These are phyloP conservation scores for Halenospora varia DNA, from an alignment of 495 filamentous ascomycete species.

Conservation along the genomic window DNA sequence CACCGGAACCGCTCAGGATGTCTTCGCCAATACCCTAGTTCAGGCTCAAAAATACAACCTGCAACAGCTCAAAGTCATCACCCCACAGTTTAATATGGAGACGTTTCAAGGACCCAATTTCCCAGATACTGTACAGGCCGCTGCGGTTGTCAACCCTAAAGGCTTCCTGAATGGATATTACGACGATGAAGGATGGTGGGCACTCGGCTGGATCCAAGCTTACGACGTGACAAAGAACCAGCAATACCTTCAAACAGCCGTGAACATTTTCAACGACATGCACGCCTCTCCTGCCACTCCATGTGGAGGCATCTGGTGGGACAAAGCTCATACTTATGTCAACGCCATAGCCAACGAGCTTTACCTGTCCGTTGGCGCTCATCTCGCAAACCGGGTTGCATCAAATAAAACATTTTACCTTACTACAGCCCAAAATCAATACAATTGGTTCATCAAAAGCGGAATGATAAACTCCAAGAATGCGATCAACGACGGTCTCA, in stretches of 20 bases:
- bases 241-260: slow-evolving; percentile 51
- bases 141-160: slow-evolving; percentile 6
- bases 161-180: slow-evolving; percentile 62
- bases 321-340: slow-evolving; percentile 53
- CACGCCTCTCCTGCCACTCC: slow-evolving; percentile 44
- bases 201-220: slow-evolving; percentile 59
- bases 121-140: neutral
- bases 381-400: slow-evolving; percentile 63
- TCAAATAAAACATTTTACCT: slow-evolving; percentile 46
- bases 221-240: slow-evolving; percentile 56
- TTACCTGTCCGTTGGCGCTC: slow-evolving; percentile 63
- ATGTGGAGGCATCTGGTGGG: slow-evolving; percentile 69
- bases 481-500: slow-evolving; percentile 69
- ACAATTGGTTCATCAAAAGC: slow-evolving; percentile 64
- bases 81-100: slow-evolving; percentile 10
- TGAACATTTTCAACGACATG: slow-evolving; percentile 59
- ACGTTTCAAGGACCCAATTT: neutral
- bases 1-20: neutral
- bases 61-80: slow-evolving; percentile 19
- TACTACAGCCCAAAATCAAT: slow-evolving; percentile 51
- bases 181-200: slow-evolving; percentile 75
- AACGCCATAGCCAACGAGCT: slow-evolving; percentile 77
- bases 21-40: slow-evolving; percentile 33
- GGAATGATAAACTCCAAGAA: slow-evolving; percentile 63
- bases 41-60: slow-evolving; percentile 32